Conservation (phyloP, 2,329 filamentous ascomycete genomes). For the Botrytis sinoallii region DNA sequence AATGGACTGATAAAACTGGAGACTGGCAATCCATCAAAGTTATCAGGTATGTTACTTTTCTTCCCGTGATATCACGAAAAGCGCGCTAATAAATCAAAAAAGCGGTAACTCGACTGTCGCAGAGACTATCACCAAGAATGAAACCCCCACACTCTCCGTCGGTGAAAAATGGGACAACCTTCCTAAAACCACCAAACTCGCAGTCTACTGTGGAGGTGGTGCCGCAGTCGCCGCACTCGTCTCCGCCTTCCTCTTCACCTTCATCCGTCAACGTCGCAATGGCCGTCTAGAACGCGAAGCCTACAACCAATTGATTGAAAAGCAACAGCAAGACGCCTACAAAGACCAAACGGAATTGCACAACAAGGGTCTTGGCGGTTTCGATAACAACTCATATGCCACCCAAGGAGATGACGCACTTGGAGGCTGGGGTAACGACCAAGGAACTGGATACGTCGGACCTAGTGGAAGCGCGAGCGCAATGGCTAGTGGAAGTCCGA, state of each 20-base stretch:
- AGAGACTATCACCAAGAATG: constrained; percentile 41
- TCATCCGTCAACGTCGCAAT: constrained; percentile 51
- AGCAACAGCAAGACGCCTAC: constrained; percentile 34
- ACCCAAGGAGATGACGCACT: constrained; percentile 33
- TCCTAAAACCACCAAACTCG: constrained; percentile 49
- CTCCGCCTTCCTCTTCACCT: constrained; percentile 49
- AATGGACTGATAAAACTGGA: constrained; percentile 60
- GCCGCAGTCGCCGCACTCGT: constrained; percentile 45
- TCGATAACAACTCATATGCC: constrained; percentile 26
- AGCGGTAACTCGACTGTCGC: constrained; percentile 58
- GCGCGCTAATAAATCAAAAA: constrained; percentile 27
- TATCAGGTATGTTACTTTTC: constrained; percentile 45
- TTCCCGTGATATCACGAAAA: background rate
- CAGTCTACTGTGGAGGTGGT: constrained; percentile 50
- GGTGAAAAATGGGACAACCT: constrained; percentile 55
- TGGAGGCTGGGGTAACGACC: constrained; percentile 31
- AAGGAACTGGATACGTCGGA: constrained; percentile 16
- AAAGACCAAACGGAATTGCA: constrained; percentile 33
- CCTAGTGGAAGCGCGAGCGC: constrained; percentile 10
- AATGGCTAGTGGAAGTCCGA: background rate
- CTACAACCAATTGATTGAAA: constrained; percentile 35
- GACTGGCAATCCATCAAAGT: constrained; percentile 62
- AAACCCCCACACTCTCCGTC: constrained; percentile 41
- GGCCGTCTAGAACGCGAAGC: constrained; percentile 51
- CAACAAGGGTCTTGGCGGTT: constrained; percentile 35